A percentile compares a stretch with the other conserved stretches of the same genome.
phyloP scores from a whole-genome alignment of 495 filamentous ascomycete genomes.

The Aspergillus sparsus region DNA sequence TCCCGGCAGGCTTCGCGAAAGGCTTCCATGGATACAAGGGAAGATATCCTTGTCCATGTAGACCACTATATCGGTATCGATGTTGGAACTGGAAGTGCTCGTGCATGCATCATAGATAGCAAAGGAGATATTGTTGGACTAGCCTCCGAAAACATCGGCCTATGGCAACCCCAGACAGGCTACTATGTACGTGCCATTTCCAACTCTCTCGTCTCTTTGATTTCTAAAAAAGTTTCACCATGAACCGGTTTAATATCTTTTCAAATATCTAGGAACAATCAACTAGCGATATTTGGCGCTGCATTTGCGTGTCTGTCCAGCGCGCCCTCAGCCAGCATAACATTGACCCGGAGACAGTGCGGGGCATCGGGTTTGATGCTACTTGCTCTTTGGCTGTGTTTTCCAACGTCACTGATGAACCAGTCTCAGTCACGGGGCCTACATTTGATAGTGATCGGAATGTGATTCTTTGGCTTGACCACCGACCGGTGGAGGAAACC shows the following conservation, averaged over 20 bases:
- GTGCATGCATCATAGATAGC: constrained; percentile 90
- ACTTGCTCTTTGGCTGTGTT: constrained; percentile 96
- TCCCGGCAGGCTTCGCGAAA: constrained; percentile 49
- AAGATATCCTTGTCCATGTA: constrained; percentile 54
- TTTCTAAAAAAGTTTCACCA: background rate
- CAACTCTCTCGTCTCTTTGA: background rate
- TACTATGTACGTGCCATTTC: constrained; percentile 67
- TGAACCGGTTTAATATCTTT: background rate
- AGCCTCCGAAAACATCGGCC: constrained; percentile 84
- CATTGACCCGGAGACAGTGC: constrained; percentile 69
- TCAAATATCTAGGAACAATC: constrained; percentile 86
- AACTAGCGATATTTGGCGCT: constrained; percentile 91
- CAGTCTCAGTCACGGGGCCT: constrained; percentile 83
- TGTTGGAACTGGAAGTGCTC: constrained; percentile 91
- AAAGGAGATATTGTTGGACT: constrained; percentile 91
- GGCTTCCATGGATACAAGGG: constrained; percentile 56
- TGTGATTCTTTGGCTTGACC: constrained; percentile 90
- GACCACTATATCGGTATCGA: constrained; percentile 89
- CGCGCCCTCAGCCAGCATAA: constrained; percentile 75
- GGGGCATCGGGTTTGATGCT: constrained; percentile 93
- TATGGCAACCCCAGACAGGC: constrained; percentile 89
- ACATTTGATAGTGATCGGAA: constrained; percentile 85
- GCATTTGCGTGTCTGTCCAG: constrained; percentile 81
- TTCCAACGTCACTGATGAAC: constrained; percentile 82
- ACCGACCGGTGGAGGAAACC: constrained; percentile 86